Evolutionary conservation across 768 basidiomycete genomes (phyloP), one percentile per base, ranked within the genome.

Genomic region (Leccinum uliginosum): DNA sequence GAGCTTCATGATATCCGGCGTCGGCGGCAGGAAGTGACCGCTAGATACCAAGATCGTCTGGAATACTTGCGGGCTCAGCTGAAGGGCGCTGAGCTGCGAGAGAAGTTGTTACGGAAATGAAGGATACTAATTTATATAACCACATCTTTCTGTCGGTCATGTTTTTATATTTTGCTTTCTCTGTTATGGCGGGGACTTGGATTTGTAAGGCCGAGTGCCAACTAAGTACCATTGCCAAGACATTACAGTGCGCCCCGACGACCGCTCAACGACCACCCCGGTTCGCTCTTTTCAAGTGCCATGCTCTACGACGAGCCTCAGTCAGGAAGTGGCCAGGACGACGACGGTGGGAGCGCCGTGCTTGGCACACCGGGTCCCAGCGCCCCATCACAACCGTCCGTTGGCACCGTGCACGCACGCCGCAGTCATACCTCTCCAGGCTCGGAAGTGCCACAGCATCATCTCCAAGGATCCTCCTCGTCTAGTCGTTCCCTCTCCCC

Each of bases 11-110:
- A 89, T 53, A 85, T 93, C 56, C 81, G 86, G 54, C 69, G 81
- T 59, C 78, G 88, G 59, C 76, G 87, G 35, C 83, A 81, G 54
- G 89, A 91, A 64, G 87, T 93, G 29, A 80, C 78, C 32, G 76
- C 74, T 60, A 80, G 89, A 62, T 93, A 93, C 64, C 85, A 88
- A 54, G 80, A 80, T 32, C 83, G 90, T 48, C 69, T 93, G 65
- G 89, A 91, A 60, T 93, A 89, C 67, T 74, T 93, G 62, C 82
- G 87, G 34, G 91, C 91, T 35, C 87, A 88, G 72, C 67, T 93
- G 67, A 91, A 91, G 73, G 86, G 87, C 19, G 91, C 89, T 2
- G 87, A 91, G 73, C 68, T 93, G 65, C 88, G 87, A 60, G 91
- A 93, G 75, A 89, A 90, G 69, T 72, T 93, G 62, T 62, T 87